A percentile compares a stretch with the other conserved stretches of the same genome.
Evolutionary conservation across 2,329 filamentous ascomycete genomes (phyloP).

Genomic region (Bipolaris zeicola): DNA sequence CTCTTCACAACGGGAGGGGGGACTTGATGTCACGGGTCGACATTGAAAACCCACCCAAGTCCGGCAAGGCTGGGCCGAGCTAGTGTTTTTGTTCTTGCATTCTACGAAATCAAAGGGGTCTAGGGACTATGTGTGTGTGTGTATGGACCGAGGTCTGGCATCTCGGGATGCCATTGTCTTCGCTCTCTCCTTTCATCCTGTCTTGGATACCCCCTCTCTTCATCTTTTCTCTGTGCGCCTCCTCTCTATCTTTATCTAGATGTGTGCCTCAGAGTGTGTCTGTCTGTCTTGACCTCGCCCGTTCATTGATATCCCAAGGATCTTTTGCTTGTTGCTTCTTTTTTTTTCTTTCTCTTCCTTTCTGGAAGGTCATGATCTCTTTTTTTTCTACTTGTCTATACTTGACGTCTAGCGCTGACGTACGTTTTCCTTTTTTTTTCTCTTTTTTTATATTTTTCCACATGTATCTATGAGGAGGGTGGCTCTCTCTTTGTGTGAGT

Average conservation of each 20-base stretch:
- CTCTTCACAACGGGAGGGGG: background rate
- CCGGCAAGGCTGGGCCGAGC: constrained; percentile 2
- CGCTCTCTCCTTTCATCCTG: too few relatives aligned
- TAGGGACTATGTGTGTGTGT: background rate
- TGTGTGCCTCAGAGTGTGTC: background rate
- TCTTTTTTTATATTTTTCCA: background rate
- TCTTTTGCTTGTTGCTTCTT: background rate
- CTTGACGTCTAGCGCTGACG: constrained; percentile 8
- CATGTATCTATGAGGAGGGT: constrained; percentile 9
- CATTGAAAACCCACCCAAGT: background rate
- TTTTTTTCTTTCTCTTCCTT: background rate
- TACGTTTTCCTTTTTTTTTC: constrained; percentile 1
- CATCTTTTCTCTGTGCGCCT: too few relatives aligned
- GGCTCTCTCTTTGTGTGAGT: background rate
- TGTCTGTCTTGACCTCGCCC: background rate
- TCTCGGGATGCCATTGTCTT: constrained; percentile 11
- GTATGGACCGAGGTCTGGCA: constrained; percentile 10
- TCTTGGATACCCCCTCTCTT: too few relatives aligned
- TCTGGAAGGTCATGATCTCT: background rate
- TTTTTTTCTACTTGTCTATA: background rate
- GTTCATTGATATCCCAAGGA: constrained; percentile 10
- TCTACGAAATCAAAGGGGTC: constrained; percentile 4
- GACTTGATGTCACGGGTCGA: background rate
- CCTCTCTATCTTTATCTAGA: background rate
- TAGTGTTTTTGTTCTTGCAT: constrained; percentile 1